Evolutionary conservation across 441 rosid genomes (phyloP).

Genomic region (Syzygium malaccense): DNA sequence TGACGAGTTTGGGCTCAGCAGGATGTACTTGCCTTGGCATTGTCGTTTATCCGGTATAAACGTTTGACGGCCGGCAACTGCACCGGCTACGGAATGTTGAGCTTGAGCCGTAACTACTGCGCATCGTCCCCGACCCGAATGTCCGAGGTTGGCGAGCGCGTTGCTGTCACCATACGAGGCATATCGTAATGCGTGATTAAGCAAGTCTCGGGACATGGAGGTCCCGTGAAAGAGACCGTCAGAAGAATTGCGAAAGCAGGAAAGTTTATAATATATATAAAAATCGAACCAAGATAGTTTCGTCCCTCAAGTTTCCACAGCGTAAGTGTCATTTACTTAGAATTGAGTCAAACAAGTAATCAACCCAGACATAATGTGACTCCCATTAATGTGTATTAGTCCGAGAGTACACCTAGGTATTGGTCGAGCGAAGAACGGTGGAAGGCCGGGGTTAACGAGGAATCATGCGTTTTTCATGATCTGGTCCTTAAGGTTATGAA

Average conservation of each 20-base stretch:
- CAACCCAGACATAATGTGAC: not conserved
- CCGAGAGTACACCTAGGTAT: not conserved
- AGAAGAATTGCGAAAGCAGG: not conserved
- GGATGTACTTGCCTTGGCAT: not conserved
- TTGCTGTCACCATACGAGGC: not conserved
- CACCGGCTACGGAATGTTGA: rapidly evolving
- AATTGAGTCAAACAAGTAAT: not conserved
- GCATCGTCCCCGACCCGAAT: rapidly evolving
- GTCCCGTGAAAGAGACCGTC: not conserved
- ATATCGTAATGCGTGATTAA: not conserved
- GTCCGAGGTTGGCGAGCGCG: rapidly evolving
- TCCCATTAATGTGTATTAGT: not conserved
- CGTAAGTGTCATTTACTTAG: not conserved
- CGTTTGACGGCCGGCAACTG: rapidly evolving
- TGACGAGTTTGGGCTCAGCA: not conserved
- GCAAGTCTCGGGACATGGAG: rapidly evolving
- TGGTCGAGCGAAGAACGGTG: not conserved
- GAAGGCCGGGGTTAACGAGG: not conserved
- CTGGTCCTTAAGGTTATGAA: too few species aligned
- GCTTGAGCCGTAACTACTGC: rapidly evolving
- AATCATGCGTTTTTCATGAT: too few species aligned
- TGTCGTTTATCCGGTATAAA: not conserved
- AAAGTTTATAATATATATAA: not conserved
- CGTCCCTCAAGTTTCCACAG: not conserved
- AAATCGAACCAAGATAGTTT: not conserved